Evolutionary conservation across 495 filamentous ascomycete species (phyloP).

Genomic region (Viridothelium virens): DNA sequence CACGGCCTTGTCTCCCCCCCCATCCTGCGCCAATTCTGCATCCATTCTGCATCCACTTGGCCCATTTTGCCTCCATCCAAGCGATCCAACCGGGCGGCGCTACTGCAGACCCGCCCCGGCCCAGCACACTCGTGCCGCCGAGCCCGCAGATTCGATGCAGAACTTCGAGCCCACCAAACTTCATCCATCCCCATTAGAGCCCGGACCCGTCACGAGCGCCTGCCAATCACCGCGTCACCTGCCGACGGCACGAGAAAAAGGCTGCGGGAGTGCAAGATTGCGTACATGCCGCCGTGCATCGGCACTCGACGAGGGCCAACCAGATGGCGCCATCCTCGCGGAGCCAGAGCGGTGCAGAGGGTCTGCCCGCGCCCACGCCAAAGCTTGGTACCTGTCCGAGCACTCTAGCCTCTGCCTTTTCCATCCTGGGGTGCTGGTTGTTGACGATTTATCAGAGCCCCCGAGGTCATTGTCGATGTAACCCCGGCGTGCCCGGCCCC

Average conservation of each 20-base stretch:
- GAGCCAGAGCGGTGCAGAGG: not conserved
- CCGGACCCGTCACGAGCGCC: slow-evolving; percentile 6
- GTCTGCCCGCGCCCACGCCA: not conserved
- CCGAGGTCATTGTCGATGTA: not conserved
- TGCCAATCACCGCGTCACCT: slow-evolving; percentile 9
- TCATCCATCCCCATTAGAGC: not conserved
- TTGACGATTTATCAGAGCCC: not conserved
- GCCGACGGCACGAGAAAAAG: slow-evolving; percentile 9
- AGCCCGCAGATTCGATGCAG: slow-evolving; percentile 11
- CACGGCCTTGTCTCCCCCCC: not conserved
- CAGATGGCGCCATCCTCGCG: not conserved
- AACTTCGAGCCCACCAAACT: not conserved
- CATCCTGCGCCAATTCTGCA: not conserved
- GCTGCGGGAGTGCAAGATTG: slow-evolving; percentile 11
- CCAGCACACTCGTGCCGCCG: slow-evolving; percentile 10
- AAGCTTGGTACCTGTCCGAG: not conserved
- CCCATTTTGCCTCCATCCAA: not conserved
- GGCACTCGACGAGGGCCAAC: not conserved
- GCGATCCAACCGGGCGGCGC: not conserved
- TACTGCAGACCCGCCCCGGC: slow-evolving; percentile 4
- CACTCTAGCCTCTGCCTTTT: too few species aligned
- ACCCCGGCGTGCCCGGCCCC: not conserved
- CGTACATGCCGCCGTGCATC: slow-evolving; percentile 10
- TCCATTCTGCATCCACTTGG: not conserved
- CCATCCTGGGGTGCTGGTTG: too few species aligned